Conservation (phyloP, 2,329 filamentous ascomycete genomes). For the Tolypocladium pustulatum region DNA sequence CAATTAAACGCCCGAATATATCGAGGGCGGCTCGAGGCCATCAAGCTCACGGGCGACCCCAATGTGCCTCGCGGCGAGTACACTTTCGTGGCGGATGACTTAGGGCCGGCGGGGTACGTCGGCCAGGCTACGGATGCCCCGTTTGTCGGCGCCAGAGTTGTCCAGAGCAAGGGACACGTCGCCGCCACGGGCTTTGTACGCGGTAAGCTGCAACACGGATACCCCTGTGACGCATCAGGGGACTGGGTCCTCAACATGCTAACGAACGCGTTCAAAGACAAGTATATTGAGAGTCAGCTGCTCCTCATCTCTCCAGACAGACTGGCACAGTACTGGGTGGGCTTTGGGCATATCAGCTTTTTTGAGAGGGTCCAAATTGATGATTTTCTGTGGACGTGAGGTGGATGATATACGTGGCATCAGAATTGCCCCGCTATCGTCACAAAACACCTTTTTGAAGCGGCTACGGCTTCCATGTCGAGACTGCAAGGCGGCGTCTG, state of each 20-base stretch:
- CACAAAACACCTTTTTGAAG: too few species aligned
- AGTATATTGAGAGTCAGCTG: slow-evolving; percentile 64
- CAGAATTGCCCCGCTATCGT: too few species aligned
- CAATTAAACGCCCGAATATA: slow-evolving; percentile 40
- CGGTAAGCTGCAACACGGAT: slow-evolving; percentile 40
- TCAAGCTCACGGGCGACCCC: slow-evolving; percentile 86
- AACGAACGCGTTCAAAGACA: slow-evolving; percentile 37
- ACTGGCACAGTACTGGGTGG: slow-evolving; percentile 74
- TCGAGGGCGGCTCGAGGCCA: slow-evolving; percentile 62
- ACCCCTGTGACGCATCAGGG: not conserved
- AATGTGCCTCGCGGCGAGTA: slow-evolving; percentile 82
- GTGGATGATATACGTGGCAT: too few species aligned
- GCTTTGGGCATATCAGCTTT: slow-evolving; percentile 48
- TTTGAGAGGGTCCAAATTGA: slow-evolving; percentile 52
- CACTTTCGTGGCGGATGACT: slow-evolving; percentile 70
- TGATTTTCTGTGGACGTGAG: slow-evolving; percentile 25
- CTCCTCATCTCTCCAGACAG: slow-evolving; percentile 68
- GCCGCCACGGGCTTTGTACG: slow-evolving; percentile 60
- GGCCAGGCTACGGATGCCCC: slow-evolving; percentile 52
- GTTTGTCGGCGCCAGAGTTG: slow-evolving; percentile 65
- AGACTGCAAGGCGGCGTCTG: too few species aligned
- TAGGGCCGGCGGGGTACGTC: slow-evolving; percentile 56
- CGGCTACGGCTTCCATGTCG: too few species aligned
- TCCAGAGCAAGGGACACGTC: slow-evolving; percentile 67
- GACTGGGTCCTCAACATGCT: too few species aligned